Evolutionary conservation across 345 rosid species (phyloP), one percentile per base, ranked within the genome.

Genomic region (Eucalyptus melliodora): DNA sequence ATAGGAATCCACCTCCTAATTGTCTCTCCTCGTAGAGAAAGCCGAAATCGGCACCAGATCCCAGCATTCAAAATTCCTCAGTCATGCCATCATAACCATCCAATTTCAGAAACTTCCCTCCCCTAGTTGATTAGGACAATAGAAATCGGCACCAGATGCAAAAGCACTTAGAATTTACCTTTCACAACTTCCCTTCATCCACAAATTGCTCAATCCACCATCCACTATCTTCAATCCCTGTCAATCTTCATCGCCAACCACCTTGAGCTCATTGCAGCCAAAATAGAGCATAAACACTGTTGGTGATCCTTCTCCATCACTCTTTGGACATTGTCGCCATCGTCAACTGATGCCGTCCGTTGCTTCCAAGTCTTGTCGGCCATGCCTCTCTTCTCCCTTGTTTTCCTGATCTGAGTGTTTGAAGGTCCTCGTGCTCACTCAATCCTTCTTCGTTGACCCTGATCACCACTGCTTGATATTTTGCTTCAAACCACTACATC

Each of bases 1-100:
- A 92, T 93, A 95, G 62, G 96, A 98, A 89, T 96, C 98, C 5
- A 96, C 98, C 92, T 97, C 99, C 92, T 96, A 96, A 67, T 97
- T 91, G 90, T 96, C 97, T 90, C 96, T 94, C 91, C 97, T 91
- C 8, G 97, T 93, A 44, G 99, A 96, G 92, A 98, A 98, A 30
- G 98, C 97, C 27, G 99, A 98, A 89, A 98, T 97, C n/a, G n/a
- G n/a, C n/a, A n/a, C 81, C 21, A 82, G 82, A 31, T 55, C 15
- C 60, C 27, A 10, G 62, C 30, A 51, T 16, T 51, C 55, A 51
- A 51, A 51, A 51, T 51, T 51, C 21, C 55, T 51, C 55, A 51
- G 21, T 51, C 21, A 51, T 51, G 21, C 82, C 6, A 50, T 51
- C 86, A 24, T 17, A 17, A 72, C 7, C 26, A 72, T 34, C 82